Percentiles rank a stretch among this genome's conserved stretches.
Evolutionary conservation across 441 rosid species (phyloP).

Genomic region (Gossypium schwendimanii): DNA sequence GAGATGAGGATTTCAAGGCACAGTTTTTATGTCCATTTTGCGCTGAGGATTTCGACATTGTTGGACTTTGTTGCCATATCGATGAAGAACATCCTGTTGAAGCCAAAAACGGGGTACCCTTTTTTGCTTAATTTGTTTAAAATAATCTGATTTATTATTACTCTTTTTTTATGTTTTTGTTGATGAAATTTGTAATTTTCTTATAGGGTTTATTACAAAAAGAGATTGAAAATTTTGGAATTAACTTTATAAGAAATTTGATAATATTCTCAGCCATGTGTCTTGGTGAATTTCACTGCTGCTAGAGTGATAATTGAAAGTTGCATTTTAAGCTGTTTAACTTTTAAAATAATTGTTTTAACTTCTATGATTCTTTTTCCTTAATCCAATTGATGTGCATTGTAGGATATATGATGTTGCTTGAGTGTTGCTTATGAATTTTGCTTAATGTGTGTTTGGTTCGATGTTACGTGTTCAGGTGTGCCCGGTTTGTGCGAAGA

Average conservation of each 20-base stretch:
- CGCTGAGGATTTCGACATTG: slow-evolving; percentile 66
- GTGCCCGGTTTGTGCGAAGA: slow-evolving; percentile 70
- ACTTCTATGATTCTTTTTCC: background rate
- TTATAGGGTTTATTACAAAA: background rate
- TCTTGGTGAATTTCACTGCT: background rate
- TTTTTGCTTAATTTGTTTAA: background rate
- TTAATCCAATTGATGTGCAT: too few relatives aligned
- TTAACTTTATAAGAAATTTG: background rate
- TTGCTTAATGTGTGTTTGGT: background rate
- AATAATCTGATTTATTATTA: background rate
- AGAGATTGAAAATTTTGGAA: background rate
- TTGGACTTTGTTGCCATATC: slow-evolving; percentile 77
- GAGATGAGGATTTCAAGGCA: slow-evolving; percentile 47
- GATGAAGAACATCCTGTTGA: slow-evolving; percentile 80
- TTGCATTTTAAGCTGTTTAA: background rate
- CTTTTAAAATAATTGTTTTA: background rate
- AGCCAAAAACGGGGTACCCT: slow-evolving; percentile 61
- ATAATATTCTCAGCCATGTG: slow-evolving; percentile 7
- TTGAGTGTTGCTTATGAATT: background rate
- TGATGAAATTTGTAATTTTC: background rate
- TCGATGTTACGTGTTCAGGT: slow-evolving; percentile 39
- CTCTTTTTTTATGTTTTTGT: background rate
- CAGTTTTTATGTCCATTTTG: slow-evolving; percentile 75
- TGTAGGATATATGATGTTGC: background rate
- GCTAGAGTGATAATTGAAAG: background rate